Evolutionary conservation across 768 basidiomycete genomes (phyloP).

Genomic region (Hysterangium stoloniferum): DNA sequence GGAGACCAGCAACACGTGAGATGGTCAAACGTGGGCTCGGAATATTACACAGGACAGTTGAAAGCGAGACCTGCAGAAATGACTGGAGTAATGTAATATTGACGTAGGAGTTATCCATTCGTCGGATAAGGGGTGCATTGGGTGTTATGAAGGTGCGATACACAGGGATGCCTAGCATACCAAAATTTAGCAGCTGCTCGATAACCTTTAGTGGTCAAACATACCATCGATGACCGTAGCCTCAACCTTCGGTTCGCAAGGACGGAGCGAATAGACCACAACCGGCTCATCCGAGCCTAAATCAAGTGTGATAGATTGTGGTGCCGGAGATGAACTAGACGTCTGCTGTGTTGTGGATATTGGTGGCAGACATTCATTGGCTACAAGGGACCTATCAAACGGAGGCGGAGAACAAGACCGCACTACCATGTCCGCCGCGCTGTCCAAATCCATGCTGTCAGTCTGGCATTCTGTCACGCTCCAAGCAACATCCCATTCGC

Average conservation of each 20-base stretch:
- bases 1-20: slow-evolving; percentile 41
- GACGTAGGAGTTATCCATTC: slow-evolving; percentile 75
- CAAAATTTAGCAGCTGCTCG: no score
- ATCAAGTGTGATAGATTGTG: background rate
- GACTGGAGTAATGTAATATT: slow-evolving; percentile 55
- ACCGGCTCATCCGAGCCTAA: background rate
- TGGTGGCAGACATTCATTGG: no score
- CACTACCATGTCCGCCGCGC: no score
- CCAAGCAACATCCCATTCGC: slow-evolving; percentile 10
- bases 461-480: no score
- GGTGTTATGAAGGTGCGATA: slow-evolving; percentile 60
- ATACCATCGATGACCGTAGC: background rate
- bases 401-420: no score
- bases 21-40: slow-evolving; percentile 41
- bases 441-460: no score
- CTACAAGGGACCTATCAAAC: no score
- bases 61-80: slow-evolving; percentile 34
- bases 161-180: slow-evolving; percentile 70
- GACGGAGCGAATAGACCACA: background rate
- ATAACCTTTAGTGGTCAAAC: no score
- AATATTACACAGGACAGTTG: slow-evolving; percentile 27
- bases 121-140: slow-evolving; percentile 46
- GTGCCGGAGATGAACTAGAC: background rate
- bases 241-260: background rate
- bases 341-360: background rate